Conservation (phyloP, 495 filamentous ascomycete genomes). For the Podospora comata region DNA sequence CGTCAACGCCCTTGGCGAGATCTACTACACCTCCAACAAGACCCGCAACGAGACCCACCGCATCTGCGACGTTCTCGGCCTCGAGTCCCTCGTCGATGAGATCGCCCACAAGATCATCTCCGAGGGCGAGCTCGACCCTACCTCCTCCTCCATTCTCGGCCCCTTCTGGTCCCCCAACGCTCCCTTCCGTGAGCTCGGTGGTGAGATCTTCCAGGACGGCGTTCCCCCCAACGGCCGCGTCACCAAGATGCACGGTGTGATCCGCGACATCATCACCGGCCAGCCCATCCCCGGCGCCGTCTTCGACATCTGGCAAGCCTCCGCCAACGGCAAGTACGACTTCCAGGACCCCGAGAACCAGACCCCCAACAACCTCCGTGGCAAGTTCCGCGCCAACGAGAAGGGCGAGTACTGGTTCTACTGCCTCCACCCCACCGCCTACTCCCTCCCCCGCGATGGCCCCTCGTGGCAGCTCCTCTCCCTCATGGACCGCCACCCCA, state of each 20-base stretch:
- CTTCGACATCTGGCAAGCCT: conserved; percentile 85
- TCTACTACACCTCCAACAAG: conserved; percentile 56
- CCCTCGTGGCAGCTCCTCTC: conserved; percentile 67
- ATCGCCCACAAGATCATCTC: conserved; percentile 78
- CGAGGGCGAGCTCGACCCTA: conserved; percentile 66
- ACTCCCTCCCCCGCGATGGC: conserved; percentile 72
- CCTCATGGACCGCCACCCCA: conserved; percentile 76
- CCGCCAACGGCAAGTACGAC: conserved; percentile 82
- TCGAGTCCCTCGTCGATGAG: conserved; percentile 82
- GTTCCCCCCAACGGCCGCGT: conserved; percentile 59
- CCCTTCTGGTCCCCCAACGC: conserved; percentile 87
- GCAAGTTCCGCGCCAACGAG: conserved; percentile 75
- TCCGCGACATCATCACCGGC: conserved; percentile 69
- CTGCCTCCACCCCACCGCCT: conserved; percentile 78
- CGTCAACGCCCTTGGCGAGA: conserved; percentile 50
- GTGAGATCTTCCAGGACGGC: conserved; percentile 65
- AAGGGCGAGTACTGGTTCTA: conserved; percentile 76
- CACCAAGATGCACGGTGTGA: conserved; percentile 70
- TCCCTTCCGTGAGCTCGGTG: conserved; percentile 69
- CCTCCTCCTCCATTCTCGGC: conserved; percentile 78
- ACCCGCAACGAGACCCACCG: conserved; percentile 71
- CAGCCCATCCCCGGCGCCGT: conserved; percentile 66
- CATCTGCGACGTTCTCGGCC: conserved; percentile 73
- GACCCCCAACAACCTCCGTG: conserved; percentile 75
- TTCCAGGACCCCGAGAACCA: conserved; percentile 80